Percentiles rank a stretch among this genome's conserved stretches.
These are phyloP conservation scores for Xylariaceae sp. DNA, from an alignment of 2,329 filamentous ascomycete species.

Conservation along the genomic window DNA sequence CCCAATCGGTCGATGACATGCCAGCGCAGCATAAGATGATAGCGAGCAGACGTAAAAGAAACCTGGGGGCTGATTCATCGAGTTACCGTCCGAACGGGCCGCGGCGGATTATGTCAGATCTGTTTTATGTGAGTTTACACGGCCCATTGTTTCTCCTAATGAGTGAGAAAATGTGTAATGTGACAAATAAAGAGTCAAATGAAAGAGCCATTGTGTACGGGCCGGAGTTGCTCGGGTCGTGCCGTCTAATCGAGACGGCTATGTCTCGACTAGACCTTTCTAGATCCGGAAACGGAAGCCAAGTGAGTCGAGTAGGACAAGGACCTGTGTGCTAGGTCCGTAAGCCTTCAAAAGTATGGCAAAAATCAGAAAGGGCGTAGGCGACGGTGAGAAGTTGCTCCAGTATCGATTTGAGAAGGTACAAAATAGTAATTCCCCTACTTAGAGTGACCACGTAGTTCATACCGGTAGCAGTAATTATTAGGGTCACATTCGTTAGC, in stretches of 20 bases:
- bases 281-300: not conserved
- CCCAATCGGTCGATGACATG: conserved; percentile 37
- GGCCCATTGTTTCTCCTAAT: too few species aligned
- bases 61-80: conserved; percentile 12
- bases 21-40: conserved; percentile 30
- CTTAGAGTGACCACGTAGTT: conserved; percentile 22
- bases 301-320: too few species aligned
- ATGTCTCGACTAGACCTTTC: not conserved
- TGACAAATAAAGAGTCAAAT: conserved; percentile 18
- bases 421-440: not conserved
- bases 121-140: too few species aligned
- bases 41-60: conserved; percentile 14
- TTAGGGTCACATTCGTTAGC: conserved; percentile 8
- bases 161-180: too few species aligned
- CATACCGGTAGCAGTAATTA: conserved; percentile 4
- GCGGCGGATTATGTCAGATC: conserved; percentile 25
- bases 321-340: too few species aligned
- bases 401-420: conserved; percentile 1
- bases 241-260: conserved; percentile 3
- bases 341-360: too few species aligned
- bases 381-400: not conserved
- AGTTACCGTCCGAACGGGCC: conserved; percentile 29
- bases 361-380: too few species aligned
- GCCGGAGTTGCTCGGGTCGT: conserved; percentile 1
- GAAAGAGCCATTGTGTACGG: not conserved